Conservation (phyloP, 306 rosid species). For the Begonia loranthoides region DNA sequence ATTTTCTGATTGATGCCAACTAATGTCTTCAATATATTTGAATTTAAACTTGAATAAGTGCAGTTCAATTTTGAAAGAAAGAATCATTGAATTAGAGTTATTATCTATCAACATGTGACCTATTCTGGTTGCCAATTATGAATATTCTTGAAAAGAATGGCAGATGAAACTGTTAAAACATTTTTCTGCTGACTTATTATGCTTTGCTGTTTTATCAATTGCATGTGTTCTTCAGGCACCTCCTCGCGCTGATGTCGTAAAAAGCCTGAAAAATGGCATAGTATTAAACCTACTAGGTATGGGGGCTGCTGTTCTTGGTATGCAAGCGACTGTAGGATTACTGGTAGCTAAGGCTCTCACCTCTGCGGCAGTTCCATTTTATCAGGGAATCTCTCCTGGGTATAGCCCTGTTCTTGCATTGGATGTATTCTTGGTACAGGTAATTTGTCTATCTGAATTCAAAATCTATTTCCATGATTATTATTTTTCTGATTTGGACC, state of each 20-base stretch:
- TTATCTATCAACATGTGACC: too few species aligned
- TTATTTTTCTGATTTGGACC: not conserved
- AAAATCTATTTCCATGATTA: not conserved
- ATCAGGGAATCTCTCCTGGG: slow-evolving; percentile 78
- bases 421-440: slow-evolving; percentile 98
- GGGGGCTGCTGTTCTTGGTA: slow-evolving; percentile 96
- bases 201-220: slow-evolving; percentile 4
- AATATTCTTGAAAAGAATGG: not conserved
- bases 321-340: slow-evolving; percentile 90
- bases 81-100: too few species aligned
- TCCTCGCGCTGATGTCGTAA: slow-evolving; percentile 93
- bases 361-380: slow-evolving; percentile 70
- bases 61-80: too few species aligned
- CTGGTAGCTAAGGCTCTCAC: slow-evolving; percentile 98
- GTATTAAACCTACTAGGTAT: slow-evolving; percentile 67
- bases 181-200: not conserved
- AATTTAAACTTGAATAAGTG: too few species aligned
- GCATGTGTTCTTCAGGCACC: slow-evolving; percentile 54
- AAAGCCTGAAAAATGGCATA: slow-evolving; percentile 71
- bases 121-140: not conserved
- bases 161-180: not conserved
- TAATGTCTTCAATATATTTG: too few species aligned
- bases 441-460: slow-evolving; percentile 10
- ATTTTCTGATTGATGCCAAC: too few species aligned
- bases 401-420: slow-evolving; percentile 84